phyloP scores from a whole-genome alignment of 176 grass and related monocot genomes.

The Leersia perrieri region DNA sequence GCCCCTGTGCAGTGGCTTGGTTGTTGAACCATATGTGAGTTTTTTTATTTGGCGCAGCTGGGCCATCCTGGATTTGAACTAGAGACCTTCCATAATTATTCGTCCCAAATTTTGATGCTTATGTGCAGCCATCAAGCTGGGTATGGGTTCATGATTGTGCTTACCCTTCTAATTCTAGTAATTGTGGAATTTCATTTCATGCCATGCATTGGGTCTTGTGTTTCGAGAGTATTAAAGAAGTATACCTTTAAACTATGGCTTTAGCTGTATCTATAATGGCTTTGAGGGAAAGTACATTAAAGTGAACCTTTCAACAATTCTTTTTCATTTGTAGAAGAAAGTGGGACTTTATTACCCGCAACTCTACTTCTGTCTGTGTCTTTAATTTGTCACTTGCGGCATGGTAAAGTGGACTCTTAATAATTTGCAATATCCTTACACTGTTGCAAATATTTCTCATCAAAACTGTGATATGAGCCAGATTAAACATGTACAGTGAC shows the following conservation, averaged over 20 bases:
- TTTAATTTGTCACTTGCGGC: neutral
- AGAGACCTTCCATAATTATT: neutral
- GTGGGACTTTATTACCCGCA: neutral
- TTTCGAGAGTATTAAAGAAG: neutral
- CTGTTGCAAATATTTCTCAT: neutral
- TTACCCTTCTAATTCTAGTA: neutral
- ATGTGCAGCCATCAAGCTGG: neutral
- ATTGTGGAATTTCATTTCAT: neutral
- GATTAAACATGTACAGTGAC: neutral
- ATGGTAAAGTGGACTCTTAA: neutral
- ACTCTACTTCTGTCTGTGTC: neutral
- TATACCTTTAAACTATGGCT: neutral
- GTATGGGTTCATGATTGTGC: neutral
- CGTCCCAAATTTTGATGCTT: constrained; percentile 8
- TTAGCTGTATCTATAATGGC: neutral
- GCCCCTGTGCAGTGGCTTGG: neutral
- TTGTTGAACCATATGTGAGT: neutral
- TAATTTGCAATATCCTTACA: neutral
- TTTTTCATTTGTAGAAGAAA: neutral
- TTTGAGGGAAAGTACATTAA: neutral
- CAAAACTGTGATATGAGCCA: neutral
- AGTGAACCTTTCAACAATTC: neutral
- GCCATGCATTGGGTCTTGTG: neutral
- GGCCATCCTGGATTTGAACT: neutral
- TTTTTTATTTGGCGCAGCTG: neutral